phyloP scores from a whole-genome alignment of 371 early-diverging fungal species.

The Circinella umbellata region DNA sequence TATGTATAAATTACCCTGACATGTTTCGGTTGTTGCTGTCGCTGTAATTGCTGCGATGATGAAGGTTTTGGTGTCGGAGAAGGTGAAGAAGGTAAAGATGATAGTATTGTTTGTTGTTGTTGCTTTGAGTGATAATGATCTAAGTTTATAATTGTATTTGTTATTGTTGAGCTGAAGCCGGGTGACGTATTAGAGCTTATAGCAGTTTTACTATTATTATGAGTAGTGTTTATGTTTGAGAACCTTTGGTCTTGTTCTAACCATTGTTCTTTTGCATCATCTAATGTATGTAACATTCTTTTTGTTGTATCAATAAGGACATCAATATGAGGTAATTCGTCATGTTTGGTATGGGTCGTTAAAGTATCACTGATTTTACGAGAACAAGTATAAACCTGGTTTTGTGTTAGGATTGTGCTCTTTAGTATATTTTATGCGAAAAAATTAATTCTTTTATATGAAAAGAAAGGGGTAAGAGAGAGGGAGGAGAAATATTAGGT shows the following conservation, averaged over 20 bases:
- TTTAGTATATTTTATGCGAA: background rate
- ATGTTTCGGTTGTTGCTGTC: background rate
- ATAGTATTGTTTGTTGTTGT: no score
- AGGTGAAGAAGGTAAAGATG: background rate
- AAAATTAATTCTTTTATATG: background rate
- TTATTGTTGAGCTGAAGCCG: no score
- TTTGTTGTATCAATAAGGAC: background rate
- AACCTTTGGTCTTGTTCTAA: background rate
- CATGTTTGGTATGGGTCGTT: background rate
- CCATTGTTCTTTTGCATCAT: conserved; percentile 8
- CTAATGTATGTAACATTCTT: background rate
- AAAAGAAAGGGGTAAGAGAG: no score
- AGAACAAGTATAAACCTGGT: background rate
- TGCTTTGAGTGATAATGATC: no score
- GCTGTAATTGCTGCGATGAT: background rate
- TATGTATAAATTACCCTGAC: background rate
- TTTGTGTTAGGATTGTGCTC: background rate
- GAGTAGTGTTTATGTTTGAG: background rate
- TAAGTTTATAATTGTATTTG: no score
- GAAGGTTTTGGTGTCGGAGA: background rate
- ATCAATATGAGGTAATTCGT: conserved; percentile 1
- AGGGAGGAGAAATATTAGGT: background rate
- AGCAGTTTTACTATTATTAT: no score
- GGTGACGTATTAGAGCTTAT: no score
- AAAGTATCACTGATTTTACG: background rate